Evolutionary conservation across 1,284 basidiomycete genomes (phyloP).

Genomic region (Cryptococcus hybrid): DNA sequence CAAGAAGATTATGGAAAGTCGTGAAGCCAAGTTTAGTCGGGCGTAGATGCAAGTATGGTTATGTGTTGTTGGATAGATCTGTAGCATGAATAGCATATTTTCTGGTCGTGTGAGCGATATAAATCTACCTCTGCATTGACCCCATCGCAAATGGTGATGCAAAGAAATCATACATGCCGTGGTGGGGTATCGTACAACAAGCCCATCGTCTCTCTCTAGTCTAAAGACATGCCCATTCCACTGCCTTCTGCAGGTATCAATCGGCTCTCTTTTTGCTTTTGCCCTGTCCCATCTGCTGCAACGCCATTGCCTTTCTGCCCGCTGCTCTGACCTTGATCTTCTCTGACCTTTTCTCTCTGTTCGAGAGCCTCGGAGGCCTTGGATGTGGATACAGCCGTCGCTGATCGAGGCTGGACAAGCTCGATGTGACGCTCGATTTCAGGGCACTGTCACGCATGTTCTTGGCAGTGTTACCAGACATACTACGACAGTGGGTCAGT

Average conservation of each 20-base stretch:
- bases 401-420: conserved; percentile 63
- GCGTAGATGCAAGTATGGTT: background rate
- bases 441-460: conserved; percentile 50
- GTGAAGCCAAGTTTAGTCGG: conserved; percentile 42
- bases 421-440: conserved; percentile 59
- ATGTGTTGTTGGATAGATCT: background rate
- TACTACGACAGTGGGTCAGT: conserved; percentile 55
- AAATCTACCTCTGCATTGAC: too few species aligned
- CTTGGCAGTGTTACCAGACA: conserved; percentile 62
- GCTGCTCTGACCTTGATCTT: conserved; percentile 76
- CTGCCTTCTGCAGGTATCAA: conserved; percentile 57
- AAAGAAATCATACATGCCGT: conserved; percentile 5
- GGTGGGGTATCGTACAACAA: conserved; percentile 5
- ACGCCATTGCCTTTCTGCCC: conserved; percentile 53
- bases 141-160: background rate
- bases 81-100: background rate
- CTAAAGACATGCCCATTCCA: conserved; percentile 53
- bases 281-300: conserved; percentile 38
- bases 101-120: background rate
- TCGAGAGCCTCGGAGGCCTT: conserved; percentile 18
- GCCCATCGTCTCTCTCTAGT: conserved; percentile 11
- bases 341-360: conserved; percentile 52
- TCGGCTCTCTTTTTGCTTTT: conserved; percentile 63
- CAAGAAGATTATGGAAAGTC: conserved; percentile 51
- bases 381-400: conserved; percentile 36